These are phyloP conservation scores for Mucor circinelloides DNA, from an alignment of 371 early-diverging fungal species.

Conservation along the genomic window DNA sequence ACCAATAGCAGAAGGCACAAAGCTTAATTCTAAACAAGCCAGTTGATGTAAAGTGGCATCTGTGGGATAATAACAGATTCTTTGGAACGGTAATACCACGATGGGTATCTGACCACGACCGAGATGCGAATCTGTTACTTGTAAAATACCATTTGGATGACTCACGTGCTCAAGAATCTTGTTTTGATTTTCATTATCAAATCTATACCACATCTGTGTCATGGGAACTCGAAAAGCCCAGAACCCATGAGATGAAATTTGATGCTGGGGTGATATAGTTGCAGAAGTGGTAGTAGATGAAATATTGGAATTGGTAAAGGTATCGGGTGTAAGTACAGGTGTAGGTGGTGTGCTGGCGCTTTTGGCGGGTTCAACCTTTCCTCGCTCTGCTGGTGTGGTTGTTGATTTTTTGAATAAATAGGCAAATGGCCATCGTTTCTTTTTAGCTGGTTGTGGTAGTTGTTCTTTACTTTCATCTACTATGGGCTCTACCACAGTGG, in stretches of 20 bases:
- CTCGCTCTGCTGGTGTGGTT: neutral
- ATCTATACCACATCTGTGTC: constrained; percentile 10
- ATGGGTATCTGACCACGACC: neutral
- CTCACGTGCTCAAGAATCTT: constrained; percentile 11
- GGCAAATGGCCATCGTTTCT: constrained; percentile 9
- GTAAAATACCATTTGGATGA: neutral
- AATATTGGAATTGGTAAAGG: neutral
- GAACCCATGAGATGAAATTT: neutral
- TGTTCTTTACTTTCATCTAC: neutral
- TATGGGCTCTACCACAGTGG: neutral
- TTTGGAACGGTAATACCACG: constrained; percentile 4
- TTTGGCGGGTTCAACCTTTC: neutral
- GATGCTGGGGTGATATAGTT: neutral
- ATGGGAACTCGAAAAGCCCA: constrained; percentile 16
- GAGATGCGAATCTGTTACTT: constrained; percentile 19
- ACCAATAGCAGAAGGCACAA: neutral
- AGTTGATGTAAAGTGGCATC: constrained; percentile 5
- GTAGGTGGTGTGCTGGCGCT: constrained; percentile 2
- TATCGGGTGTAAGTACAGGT: constrained; percentile 5
- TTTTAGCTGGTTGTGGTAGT: neutral
- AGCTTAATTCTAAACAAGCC: constrained; percentile 6
- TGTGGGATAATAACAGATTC: constrained; percentile 3
- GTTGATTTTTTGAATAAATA: constrained; percentile 4
- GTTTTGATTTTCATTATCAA: constrained; percentile 21
- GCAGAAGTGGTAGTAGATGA: neutral